These are phyloP conservation scores for Kwoniella newhampshirensis DNA, from an alignment of 768 basidiomycete species.

Conservation along the genomic window DNA sequence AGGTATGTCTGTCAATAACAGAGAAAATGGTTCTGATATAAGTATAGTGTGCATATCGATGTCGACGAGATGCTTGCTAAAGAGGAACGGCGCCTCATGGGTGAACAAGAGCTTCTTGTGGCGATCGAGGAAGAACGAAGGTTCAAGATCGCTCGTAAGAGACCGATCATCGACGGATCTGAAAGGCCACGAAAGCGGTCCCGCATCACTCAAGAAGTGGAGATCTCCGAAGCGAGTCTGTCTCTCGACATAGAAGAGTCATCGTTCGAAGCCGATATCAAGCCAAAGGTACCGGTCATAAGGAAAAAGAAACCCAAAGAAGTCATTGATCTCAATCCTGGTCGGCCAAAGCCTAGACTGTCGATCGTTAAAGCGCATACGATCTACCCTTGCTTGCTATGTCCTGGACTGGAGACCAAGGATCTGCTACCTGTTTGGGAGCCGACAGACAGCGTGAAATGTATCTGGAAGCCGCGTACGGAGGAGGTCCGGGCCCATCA, in stretches of 20 bases:
- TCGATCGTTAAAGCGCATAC: slow-evolving; percentile 15
- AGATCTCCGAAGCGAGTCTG: not conserved
- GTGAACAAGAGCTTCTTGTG: slow-evolving; percentile 28
- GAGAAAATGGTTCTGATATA: not conserved
- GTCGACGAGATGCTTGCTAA: slow-evolving; percentile 79
- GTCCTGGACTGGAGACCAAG: slow-evolving; percentile 28
- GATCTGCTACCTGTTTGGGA: slow-evolving; percentile 38
- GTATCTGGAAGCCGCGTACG: slow-evolving; percentile 55
- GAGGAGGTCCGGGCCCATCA: slow-evolving; percentile 66
- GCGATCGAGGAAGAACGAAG: slow-evolving; percentile 26
- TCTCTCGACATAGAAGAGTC: not conserved
- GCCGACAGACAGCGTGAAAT: slow-evolving; percentile 57
- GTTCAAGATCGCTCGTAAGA: slow-evolving; percentile 53
- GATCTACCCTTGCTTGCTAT: slow-evolving; percentile 47
- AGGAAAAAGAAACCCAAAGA: slow-evolving; percentile 22
- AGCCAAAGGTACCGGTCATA: slow-evolving; percentile 16
- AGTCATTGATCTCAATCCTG: slow-evolving; percentile 13
- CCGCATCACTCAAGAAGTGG: not conserved
- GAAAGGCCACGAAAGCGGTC: slow-evolving; percentile 29
- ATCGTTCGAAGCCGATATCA: slow-evolving; percentile 5
- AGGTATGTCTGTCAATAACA: slow-evolving; percentile 38
- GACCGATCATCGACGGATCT: slow-evolving; percentile 56
- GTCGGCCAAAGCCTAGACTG: slow-evolving; percentile 8
- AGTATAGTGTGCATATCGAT: slow-evolving; percentile 79
- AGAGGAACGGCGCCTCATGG: slow-evolving; percentile 29